Percentiles rank a stretch among this genome's conserved stretches.
These are phyloP conservation scores for Phytopythium chamaehyphon DNA, from an alignment of 352 stramenopile genomes.

Conservation along the genomic window DNA sequence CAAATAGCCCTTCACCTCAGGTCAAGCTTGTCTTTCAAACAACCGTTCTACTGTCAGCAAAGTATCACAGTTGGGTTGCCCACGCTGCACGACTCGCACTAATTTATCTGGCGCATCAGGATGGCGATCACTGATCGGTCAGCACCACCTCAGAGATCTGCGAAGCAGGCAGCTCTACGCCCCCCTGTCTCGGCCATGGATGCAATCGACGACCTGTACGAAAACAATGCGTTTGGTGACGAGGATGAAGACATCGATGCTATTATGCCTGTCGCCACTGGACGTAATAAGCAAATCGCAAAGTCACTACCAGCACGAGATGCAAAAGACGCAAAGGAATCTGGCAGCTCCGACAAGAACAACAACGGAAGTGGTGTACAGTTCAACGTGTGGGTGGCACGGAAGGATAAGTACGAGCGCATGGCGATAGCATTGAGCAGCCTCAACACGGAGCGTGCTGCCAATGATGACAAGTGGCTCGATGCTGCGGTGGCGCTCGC, in stretches of 20 bases:
- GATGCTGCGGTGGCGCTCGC: conserved; percentile 70
- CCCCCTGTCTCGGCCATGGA: conserved; percentile 26
- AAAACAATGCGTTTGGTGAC: conserved; percentile 71
- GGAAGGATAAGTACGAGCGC: conserved; percentile 87
- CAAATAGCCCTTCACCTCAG: background rate
- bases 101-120: background rate
- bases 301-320: background rate
- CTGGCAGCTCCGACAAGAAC: conserved; percentile 9
- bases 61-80: too few species aligned
- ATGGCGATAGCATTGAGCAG: conserved; percentile 54
- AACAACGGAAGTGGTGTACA: conserved; percentile 29
- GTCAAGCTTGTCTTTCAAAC: conserved; percentile 5
- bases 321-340: conserved; percentile 7
- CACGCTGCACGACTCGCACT: background rate
- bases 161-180: conserved; percentile 20
- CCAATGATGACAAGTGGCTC: conserved; percentile 58
- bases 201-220: conserved; percentile 72
- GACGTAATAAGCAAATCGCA: conserved; percentile 5
- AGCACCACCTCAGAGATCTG: background rate
- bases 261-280: conserved; percentile 7
- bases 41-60: background rate
- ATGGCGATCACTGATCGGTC: conserved; percentile 3
- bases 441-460: conserved; percentile 61
- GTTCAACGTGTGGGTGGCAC: conserved; percentile 81
- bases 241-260: conserved; percentile 29